These are phyloP conservation scores for Lasiosphaeris hirsuta DNA, from an alignment of 495 filamentous ascomycete species.

Conservation along the genomic window DNA sequence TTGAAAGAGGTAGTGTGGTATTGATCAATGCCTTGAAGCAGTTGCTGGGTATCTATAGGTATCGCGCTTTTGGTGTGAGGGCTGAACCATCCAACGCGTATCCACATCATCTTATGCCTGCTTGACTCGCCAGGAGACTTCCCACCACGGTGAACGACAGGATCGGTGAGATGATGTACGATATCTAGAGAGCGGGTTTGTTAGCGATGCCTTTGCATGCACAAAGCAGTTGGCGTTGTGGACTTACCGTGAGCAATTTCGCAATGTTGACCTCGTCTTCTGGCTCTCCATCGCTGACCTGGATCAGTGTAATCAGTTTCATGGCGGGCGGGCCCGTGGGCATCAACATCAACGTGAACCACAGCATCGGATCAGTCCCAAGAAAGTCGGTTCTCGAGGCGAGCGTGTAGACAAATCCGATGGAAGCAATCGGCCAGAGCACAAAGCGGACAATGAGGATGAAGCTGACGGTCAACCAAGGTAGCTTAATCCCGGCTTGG, in stretches of 20 bases:
- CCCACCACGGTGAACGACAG: constrained; percentile 2
- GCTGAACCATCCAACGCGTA: not conserved
- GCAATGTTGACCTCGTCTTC: constrained; percentile 66
- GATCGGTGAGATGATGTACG: constrained; percentile 1
- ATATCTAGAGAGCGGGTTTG: constrained; percentile 8
- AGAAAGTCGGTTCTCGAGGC: constrained; percentile 56
- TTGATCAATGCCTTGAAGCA: too few species aligned
- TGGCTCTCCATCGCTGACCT: constrained; percentile 57
- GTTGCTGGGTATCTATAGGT: too few species aligned
- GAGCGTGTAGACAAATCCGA: constrained; percentile 59
- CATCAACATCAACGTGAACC: constrained; percentile 78
- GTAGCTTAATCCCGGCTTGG: constrained; percentile 27
- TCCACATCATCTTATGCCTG: not conserved
- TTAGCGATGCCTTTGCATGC: too few species aligned
- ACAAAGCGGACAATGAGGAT: constrained; percentile 43
- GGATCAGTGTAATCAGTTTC: constrained; percentile 63
- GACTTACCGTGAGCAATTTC: constrained; percentile 62
- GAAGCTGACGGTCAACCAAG: constrained; percentile 49
- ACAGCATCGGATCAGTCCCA: constrained; percentile 64
- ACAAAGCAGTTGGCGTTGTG: too few species aligned
- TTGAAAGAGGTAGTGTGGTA: too few species aligned
- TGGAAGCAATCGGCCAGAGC: constrained; percentile 40
- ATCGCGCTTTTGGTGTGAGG: too few species aligned
- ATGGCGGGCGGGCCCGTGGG: constrained; percentile 68
- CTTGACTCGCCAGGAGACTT: constrained; percentile 5